These are phyloP conservation scores for Steccherinum ochraceum DNA, from an alignment of 768 basidiomycete species.

Conservation along the genomic window DNA sequence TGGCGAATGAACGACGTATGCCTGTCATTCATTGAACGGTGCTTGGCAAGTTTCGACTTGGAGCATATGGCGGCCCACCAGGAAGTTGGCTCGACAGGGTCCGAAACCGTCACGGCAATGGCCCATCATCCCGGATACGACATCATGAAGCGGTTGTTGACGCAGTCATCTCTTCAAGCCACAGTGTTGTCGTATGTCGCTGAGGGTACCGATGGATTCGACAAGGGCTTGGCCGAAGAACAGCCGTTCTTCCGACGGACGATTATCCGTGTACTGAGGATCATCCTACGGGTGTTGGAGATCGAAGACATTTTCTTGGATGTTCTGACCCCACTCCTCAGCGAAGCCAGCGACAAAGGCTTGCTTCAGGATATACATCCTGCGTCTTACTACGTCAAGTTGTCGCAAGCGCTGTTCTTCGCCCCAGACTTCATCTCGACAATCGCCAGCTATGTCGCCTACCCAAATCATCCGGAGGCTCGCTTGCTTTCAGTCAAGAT, in stretches of 20 bases:
- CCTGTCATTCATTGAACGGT: constrained; percentile 79
- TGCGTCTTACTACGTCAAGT: constrained; percentile 62
- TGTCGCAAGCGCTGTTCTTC: constrained; percentile 73
- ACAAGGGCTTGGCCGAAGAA: constrained; percentile 61
- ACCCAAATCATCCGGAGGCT: constrained; percentile 65
- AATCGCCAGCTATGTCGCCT: constrained; percentile 74
- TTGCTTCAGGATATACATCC: constrained; percentile 51
- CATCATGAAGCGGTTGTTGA: constrained; percentile 72
- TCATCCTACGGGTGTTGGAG: constrained; percentile 75
- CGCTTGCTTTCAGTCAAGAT: constrained; percentile 76
- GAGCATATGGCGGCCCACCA: constrained; percentile 57
- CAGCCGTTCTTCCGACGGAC: constrained; percentile 68
- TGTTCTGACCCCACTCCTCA: constrained; percentile 72
- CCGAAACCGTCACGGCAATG: constrained; percentile 48
- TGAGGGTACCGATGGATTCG: constrained; percentile 73
- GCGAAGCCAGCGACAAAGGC: constrained; percentile 53
- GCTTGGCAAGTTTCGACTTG: constrained; percentile 75
- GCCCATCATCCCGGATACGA: constrained; percentile 85
- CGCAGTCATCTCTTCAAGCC: constrained; percentile 63
- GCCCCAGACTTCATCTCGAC: constrained; percentile 69
- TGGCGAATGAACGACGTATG: constrained; percentile 87
- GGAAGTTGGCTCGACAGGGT: constrained; percentile 45
- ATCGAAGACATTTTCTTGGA: constrained; percentile 89
- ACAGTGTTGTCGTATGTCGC: constrained; percentile 75
- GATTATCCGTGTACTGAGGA: constrained; percentile 75